Percentiles rank a stretch among this genome's conserved stretches.
phyloP scores from a whole-genome alignment of 2,329 filamentous ascomycete species.

The Diplocarpon rosae region DNA sequence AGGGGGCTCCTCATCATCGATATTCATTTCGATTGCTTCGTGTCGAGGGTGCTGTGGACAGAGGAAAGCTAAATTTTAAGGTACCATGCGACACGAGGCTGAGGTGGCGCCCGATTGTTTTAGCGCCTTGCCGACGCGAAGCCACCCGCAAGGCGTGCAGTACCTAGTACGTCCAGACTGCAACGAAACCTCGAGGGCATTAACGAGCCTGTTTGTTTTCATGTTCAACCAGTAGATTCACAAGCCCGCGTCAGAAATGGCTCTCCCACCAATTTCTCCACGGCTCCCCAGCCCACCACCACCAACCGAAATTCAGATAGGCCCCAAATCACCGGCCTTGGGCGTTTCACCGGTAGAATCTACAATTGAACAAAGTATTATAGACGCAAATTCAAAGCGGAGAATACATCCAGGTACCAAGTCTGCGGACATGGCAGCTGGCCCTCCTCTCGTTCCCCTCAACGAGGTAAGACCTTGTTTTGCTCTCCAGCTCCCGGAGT shows the following conservation, averaged over 20 bases:
- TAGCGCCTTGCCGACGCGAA: slow-evolving; percentile 2
- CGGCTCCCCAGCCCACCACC: slow-evolving; percentile 91
- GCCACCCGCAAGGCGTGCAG: slow-evolving; percentile 1
- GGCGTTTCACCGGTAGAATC: slow-evolving; percentile 48
- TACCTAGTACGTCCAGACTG: background rate
- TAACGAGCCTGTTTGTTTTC: background rate
- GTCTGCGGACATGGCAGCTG: slow-evolving; percentile 84
- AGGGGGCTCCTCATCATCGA: slow-evolving; percentile 56
- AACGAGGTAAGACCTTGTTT: slow-evolving; percentile 51
- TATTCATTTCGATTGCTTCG: slow-evolving; percentile 38
- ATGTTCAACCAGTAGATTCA: background rate
- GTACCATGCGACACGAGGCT: background rate
- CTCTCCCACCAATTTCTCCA: slow-evolving; percentile 65
- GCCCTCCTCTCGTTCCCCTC: slow-evolving; percentile 77
- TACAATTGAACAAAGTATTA: slow-evolving; percentile 45
- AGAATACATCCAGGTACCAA: slow-evolving; percentile 89
- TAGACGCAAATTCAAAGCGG: slow-evolving; percentile 65
- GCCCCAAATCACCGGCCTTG: slow-evolving; percentile 62
- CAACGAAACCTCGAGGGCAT: background rate
- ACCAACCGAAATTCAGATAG: slow-evolving; percentile 86
- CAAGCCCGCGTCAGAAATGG: slow-evolving; percentile 32
- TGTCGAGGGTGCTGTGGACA: background rate
- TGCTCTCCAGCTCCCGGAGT: background rate
- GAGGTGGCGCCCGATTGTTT: background rate
- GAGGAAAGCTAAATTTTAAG: background rate